Percentiles rank a stretch among this genome's conserved stretches.
phyloP scores from a whole-genome alignment of 2,329 filamentous ascomycete species.

The Penicillium thymicola region DNA sequence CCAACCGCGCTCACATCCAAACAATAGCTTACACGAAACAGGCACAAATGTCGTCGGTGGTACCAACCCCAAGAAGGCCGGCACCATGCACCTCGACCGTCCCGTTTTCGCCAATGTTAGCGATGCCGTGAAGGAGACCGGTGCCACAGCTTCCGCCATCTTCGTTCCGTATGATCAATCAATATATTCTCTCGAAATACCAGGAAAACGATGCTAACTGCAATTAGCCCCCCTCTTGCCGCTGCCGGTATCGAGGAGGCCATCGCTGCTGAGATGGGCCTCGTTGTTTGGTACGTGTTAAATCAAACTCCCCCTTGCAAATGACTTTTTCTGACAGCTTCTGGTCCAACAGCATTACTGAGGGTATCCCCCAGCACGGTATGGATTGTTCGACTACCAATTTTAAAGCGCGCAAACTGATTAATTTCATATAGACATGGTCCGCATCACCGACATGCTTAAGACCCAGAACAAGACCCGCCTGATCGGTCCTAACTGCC shows the following conservation, averaged over 20 bases:
- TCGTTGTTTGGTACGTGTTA: constrained; percentile 72
- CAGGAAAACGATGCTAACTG: constrained; percentile 19
- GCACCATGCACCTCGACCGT: constrained; percentile 79
- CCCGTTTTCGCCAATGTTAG: constrained; percentile 89
- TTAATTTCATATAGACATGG: constrained; percentile 69
- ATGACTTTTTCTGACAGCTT: constrained; percentile 11
- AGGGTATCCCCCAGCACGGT: constrained; percentile 97
- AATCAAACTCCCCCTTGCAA: constrained; percentile 6
- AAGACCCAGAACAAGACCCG: constrained; percentile 97
- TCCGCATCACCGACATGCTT: constrained; percentile 95
- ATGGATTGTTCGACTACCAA: constrained; percentile 36
- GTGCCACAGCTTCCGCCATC: constrained; percentile 87
- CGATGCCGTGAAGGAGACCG: constrained; percentile 85
- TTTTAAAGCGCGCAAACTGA: constrained; percentile 15
- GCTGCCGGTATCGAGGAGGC: constrained; percentile 97
- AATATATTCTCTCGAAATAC: not conserved
- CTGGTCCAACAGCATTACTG: constrained; percentile 64
- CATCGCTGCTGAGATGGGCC: constrained; percentile 83
- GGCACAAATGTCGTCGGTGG: constrained; percentile 97
- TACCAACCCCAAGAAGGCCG: constrained; percentile 99
- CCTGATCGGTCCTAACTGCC: constrained; percentile 96
- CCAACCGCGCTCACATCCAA: constrained; percentile 16
- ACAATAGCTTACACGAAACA: constrained; percentile 40
- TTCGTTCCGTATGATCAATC: constrained; percentile 74
- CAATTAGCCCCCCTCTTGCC: constrained; percentile 75